Evolutionary conservation across 805 yeast species (phyloP).

Genomic region (Saccharomycopsis capsularis): DNA sequence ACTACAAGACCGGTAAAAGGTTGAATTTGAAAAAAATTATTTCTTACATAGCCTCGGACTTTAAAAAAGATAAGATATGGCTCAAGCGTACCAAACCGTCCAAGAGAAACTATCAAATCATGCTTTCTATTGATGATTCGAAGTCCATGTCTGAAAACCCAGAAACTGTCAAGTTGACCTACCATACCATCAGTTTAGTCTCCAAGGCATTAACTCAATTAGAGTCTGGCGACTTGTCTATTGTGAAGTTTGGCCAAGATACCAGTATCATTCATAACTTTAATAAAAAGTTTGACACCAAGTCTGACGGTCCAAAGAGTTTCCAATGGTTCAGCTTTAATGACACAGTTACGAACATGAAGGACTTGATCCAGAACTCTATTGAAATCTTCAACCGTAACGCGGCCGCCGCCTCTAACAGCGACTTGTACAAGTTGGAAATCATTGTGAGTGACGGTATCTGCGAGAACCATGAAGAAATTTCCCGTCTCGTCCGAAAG

Average conservation of each 20-base stretch:
- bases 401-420: slow-evolving; percentile 39
- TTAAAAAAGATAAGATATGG: slow-evolving; percentile 98
- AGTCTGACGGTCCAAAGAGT: slow-evolving; percentile 72
- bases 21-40: slow-evolving; percentile 96
- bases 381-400: slow-evolving; percentile 61
- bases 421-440: slow-evolving; percentile 87
- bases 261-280: slow-evolving; percentile 85
- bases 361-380: slow-evolving; percentile 63
- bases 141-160: slow-evolving; percentile 91
- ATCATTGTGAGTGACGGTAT: slow-evolving; percentile 94
- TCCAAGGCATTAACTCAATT: slow-evolving; percentile 89
- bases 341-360: slow-evolving; percentile 81
- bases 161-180: slow-evolving; percentile 81
- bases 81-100: slow-evolving; percentile 94
- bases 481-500: slow-evolving; percentile 76
- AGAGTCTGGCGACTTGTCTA: slow-evolving; percentile 88
- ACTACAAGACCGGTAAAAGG: slow-evolving; percentile 94
- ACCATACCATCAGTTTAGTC: slow-evolving; percentile 89
- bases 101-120: slow-evolving; percentile 92
- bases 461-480: slow-evolving; percentile 85
- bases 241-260: slow-evolving; percentile 84
- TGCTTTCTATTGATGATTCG: slow-evolving; percentile 97
- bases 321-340: slow-evolving; percentile 88
- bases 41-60: slow-evolving; percentile 95
- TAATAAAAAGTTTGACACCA: slow-evolving; percentile 69